A percentile compares a stretch with the other conserved stretches of the same genome.
phyloP scores from a whole-genome alignment of 345 rosid genomes.

The Salix caprea region DNA sequence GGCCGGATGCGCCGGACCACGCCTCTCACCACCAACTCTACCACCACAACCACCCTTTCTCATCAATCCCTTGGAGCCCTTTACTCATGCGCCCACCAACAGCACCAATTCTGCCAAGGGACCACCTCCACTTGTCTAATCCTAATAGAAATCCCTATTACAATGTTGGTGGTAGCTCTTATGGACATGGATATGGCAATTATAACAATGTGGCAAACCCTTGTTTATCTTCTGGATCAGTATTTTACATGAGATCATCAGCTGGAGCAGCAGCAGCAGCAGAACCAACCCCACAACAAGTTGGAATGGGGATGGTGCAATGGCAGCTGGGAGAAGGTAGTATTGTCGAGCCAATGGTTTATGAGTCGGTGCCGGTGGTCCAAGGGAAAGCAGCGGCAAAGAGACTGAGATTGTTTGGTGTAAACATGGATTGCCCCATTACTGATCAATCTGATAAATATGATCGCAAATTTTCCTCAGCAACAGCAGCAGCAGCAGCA shows the following conservation, averaged over 20 bases:
- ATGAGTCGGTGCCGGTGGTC: conserved; percentile 60
- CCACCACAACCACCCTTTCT: conserved; percentile 24
- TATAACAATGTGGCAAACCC: conserved; percentile 23
- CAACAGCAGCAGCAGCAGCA: conserved; percentile 5
- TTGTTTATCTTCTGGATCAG: conserved; percentile 20
- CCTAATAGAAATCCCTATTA: conserved; percentile 19
- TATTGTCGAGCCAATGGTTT: conserved; percentile 32
- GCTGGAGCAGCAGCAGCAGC: neutral
- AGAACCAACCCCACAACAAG: conserved; percentile 17
- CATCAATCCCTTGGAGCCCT: conserved; percentile 45
- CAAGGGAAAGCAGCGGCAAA: conserved; percentile 59
- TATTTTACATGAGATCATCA: conserved; percentile 29
- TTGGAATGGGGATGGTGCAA: conserved; percentile 30
- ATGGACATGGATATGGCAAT: conserved; percentile 18
- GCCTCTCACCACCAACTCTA: neutral
- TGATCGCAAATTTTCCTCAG: conserved; percentile 26
- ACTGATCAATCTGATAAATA: conserved; percentile 24
- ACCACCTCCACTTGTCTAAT: conserved; percentile 23
- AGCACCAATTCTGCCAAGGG: conserved; percentile 7
- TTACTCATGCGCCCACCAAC: conserved; percentile 37
- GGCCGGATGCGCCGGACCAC: conserved; percentile 47
- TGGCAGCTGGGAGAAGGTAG: conserved; percentile 18
- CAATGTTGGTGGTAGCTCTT: neutral
- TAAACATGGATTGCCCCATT: conserved; percentile 81
- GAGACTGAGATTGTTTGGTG: conserved; percentile 84